These are phyloP conservation scores for Podaxis sp. DNA, from an alignment of 768 basidiomycete species.

Conservation along the genomic window DNA sequence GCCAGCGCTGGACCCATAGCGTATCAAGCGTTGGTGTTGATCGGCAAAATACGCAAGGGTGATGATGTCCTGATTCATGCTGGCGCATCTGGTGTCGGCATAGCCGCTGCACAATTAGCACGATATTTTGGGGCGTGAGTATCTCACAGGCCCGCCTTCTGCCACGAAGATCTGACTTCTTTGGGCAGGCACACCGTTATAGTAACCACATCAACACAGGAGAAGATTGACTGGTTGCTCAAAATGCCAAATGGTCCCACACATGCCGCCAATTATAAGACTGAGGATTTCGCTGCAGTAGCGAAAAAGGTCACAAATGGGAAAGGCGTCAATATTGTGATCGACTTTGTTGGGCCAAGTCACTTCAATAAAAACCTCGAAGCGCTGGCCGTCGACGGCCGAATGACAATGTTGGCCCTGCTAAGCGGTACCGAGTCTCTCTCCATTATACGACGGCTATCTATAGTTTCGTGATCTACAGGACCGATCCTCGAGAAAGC, in stretches of 20 bases:
- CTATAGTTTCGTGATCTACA: conserved; percentile 25
- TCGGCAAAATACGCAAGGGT: conserved; percentile 65
- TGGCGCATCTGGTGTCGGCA: conserved; percentile 86
- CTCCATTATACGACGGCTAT: conserved; percentile 17
- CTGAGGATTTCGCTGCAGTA: conserved; percentile 73
- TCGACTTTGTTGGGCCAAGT: conserved; percentile 80
- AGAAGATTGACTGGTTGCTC: conserved; percentile 79
- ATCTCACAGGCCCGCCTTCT: conserved; percentile 2
- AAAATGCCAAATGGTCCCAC: conserved; percentile 68
- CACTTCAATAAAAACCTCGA: conserved; percentile 78
- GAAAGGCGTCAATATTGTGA: conserved; percentile 77
- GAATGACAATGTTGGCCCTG: conserved; percentile 67
- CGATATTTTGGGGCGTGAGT: conserved; percentile 72
- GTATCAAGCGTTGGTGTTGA: conserved; percentile 53
- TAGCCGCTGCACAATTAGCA: conserved; percentile 87
- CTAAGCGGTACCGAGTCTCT: conserved; percentile 55
- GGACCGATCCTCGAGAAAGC: conserved; percentile 51
- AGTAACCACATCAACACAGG: conserved; percentile 82
- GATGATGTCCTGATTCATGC: conserved; percentile 88
- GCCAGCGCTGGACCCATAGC: conserved; percentile 27
- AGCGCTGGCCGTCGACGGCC: conserved; percentile 66
- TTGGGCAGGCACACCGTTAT: conserved; percentile 60
- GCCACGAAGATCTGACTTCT: conserved; percentile 3
- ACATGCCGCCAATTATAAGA: conserved; percentile 82
- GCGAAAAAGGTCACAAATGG: conserved; percentile 66